phyloP scores from a whole-genome alignment of 2,329 filamentous ascomycete species.

The Sphaerostilbella broomeana region DNA sequence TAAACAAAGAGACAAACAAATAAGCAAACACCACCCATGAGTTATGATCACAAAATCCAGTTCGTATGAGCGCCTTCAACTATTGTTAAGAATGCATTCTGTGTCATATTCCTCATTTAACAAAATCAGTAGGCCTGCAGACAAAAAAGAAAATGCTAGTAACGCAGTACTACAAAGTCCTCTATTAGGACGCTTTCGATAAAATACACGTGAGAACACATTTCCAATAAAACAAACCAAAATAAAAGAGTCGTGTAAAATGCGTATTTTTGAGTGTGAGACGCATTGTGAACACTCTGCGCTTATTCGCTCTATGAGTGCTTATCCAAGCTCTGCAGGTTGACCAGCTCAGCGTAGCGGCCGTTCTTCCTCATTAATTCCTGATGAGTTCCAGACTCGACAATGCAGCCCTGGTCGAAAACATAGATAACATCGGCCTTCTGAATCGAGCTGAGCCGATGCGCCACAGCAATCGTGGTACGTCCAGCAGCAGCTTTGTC shows the following conservation, averaged over 20 bases:
- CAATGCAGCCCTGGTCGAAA: slow-evolving; percentile 82
- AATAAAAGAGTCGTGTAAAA: too few species aligned
- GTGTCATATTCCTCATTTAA: too few species aligned
- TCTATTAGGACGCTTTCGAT: too few species aligned
- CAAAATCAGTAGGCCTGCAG: too few species aligned
- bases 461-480: slow-evolving; percentile 90
- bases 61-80: background rate
- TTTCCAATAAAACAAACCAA: too few species aligned
- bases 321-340: slow-evolving; percentile 70
- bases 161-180: too few species aligned
- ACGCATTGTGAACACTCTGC: too few species aligned
- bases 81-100: slow-evolving; percentile 7
- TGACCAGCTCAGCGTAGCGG: slow-evolving; percentile 72
- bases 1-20: background rate
- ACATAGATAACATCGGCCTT: slow-evolving; percentile 94
- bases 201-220: too few species aligned
- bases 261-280: too few species aligned
- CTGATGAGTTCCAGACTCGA: slow-evolving; percentile 74
- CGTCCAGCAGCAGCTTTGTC: slow-evolving; percentile 77
- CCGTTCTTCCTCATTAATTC: slow-evolving; percentile 65
- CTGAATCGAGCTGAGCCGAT: slow-evolving; percentile 86
- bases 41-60: too few species aligned
- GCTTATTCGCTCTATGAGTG: slow-evolving; percentile 23
- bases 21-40: background rate
- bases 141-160: too few species aligned